These are phyloP conservation scores for Bipolaris victoriae DNA, from an alignment of 2,329 filamentous ascomycete genomes.

Conservation along the genomic window DNA sequence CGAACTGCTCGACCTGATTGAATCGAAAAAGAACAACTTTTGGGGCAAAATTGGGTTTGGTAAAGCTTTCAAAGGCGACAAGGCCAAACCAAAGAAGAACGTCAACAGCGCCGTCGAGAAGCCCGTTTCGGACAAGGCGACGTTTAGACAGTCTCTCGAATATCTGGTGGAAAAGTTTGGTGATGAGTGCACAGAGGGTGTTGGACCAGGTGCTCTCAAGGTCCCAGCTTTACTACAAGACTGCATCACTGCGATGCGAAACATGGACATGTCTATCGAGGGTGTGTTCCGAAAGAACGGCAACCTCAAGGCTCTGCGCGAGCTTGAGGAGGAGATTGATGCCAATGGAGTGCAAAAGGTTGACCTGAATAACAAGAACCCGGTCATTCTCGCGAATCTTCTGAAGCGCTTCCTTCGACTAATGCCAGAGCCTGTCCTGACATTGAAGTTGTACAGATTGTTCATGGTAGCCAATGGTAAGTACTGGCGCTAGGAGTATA, in stretches of 20 bases:
- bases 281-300: conserved; percentile 99
- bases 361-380: conserved; percentile 84
- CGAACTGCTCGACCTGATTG: conserved; percentile 89
- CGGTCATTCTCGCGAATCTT: conserved; percentile 90
- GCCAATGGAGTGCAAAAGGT: conserved; percentile 82
- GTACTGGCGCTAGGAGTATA: conserved; percentile 21
- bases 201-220: conserved; percentile 87
- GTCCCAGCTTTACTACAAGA: conserved; percentile 97
- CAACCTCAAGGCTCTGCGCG: conserved; percentile 92
- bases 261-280: conserved; percentile 98
- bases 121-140: conserved; percentile 67
- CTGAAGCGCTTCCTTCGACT: conserved; percentile 95
- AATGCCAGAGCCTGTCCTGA: conserved; percentile 91
- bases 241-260: conserved; percentile 90
- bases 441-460: conserved; percentile 89
- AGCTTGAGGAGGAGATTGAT: conserved; percentile 85
- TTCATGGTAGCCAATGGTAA: conserved; percentile 86
- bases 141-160: conserved; percentile 90
- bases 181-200: conserved; percentile 95
- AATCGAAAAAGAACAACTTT: conserved; percentile 90
- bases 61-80: conserved; percentile 66
- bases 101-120: conserved; percentile 52
- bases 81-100: conserved; percentile 78
- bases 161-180: conserved; percentile 90
- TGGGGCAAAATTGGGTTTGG: conserved; percentile 98